Evolutionary conservation across 2,329 filamentous ascomycete genomes (phyloP).

Genomic region (Biscogniauxia sp.): DNA sequence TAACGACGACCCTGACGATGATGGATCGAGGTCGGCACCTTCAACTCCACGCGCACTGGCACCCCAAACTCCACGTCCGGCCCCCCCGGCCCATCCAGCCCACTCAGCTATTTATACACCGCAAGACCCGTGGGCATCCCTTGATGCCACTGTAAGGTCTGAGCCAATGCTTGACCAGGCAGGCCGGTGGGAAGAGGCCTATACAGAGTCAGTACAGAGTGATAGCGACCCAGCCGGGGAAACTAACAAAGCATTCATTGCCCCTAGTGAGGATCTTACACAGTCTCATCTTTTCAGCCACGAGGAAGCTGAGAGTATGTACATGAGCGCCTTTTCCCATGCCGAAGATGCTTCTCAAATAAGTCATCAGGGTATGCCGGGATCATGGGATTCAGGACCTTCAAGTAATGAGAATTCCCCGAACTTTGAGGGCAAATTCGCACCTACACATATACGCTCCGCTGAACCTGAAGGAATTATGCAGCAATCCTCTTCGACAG

Average conservation of each 20-base stretch:
- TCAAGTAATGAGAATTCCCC: slow-evolving; percentile 20
- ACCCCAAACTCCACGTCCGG: slow-evolving; percentile 29
- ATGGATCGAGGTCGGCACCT: slow-evolving; percentile 35
- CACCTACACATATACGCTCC: not conserved
- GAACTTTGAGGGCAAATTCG: slow-evolving; percentile 9
- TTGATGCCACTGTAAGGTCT: slow-evolving; percentile 34
- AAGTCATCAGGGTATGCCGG: slow-evolving; percentile 44
- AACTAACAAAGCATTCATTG: slow-evolving; percentile 26
- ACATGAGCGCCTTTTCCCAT: slow-evolving; percentile 70
- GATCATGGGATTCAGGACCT: slow-evolving; percentile 47
- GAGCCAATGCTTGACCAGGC: slow-evolving; percentile 35
- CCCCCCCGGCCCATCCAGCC: slow-evolving; percentile 21
- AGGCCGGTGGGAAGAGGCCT: slow-evolving; percentile 19
- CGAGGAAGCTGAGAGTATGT: slow-evolving; percentile 83
- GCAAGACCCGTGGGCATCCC: slow-evolving; percentile 32
- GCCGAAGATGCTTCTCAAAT: slow-evolving; percentile 29
- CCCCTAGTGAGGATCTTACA: slow-evolving; percentile 45
- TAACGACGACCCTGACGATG: slow-evolving; percentile 33
- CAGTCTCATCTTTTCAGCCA: slow-evolving; percentile 72
- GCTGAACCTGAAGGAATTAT: not conserved
- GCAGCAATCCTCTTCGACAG: not conserved
- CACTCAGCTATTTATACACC: slow-evolving; percentile 34
- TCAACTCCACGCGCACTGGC: slow-evolving; percentile 51
- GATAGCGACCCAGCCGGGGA: slow-evolving; percentile 7
- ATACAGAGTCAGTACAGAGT: slow-evolving; percentile 10